These are phyloP conservation scores for Aureobasidium sp. DNA, from an alignment of 2,329 filamentous ascomycete genomes.

Conservation along the genomic window DNA sequence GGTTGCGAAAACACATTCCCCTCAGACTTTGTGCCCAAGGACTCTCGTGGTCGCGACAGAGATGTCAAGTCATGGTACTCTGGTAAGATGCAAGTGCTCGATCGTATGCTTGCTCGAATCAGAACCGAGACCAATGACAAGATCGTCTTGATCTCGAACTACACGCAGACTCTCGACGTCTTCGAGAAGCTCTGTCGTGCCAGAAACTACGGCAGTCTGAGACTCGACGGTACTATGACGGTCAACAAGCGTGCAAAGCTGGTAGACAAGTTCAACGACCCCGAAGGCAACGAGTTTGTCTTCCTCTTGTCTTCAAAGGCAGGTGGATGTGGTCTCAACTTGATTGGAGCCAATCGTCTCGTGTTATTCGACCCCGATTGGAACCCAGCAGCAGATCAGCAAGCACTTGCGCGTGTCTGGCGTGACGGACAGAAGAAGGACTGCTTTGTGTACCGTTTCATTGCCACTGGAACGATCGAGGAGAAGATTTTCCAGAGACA, in stretches of 20 bases:
- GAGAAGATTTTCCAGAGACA: slow-evolving; percentile 99
- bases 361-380: slow-evolving; percentile 91
- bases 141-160: slow-evolving; percentile 97
- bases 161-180: slow-evolving; percentile 89
- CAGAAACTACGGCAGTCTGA: slow-evolving; percentile 74
- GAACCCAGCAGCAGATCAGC: slow-evolving; percentile 97
- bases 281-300: slow-evolving; percentile 79
- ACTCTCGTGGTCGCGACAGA: slow-evolving; percentile 76
- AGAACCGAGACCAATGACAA: slow-evolving; percentile 97
- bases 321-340: slow-evolving; percentile 89
- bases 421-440: slow-evolving; percentile 99
- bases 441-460: slow-evolving; percentile 99
- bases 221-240: slow-evolving; percentile 95
- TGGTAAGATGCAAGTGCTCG: slow-evolving; percentile 97
- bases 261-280: slow-evolving; percentile 96
- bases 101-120: slow-evolving; percentile 87
- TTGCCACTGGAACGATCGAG: slow-evolving; percentile 93
- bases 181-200: slow-evolving; percentile 85
- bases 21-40: slow-evolving; percentile 80
- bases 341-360: slow-evolving; percentile 88
- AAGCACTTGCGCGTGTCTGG: slow-evolving; percentile 95
- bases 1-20: slow-evolving; percentile 77
- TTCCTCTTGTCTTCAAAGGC: slow-evolving; percentile 97
- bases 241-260: slow-evolving; percentile 95
- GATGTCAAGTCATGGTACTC: slow-evolving; percentile 95